A percentile compares a stretch with the other conserved stretches of the same genome.
These are phyloP conservation scores for Alternaria panax DNA, from an alignment of 2,329 filamentous ascomycete species.

Conservation along the genomic window DNA sequence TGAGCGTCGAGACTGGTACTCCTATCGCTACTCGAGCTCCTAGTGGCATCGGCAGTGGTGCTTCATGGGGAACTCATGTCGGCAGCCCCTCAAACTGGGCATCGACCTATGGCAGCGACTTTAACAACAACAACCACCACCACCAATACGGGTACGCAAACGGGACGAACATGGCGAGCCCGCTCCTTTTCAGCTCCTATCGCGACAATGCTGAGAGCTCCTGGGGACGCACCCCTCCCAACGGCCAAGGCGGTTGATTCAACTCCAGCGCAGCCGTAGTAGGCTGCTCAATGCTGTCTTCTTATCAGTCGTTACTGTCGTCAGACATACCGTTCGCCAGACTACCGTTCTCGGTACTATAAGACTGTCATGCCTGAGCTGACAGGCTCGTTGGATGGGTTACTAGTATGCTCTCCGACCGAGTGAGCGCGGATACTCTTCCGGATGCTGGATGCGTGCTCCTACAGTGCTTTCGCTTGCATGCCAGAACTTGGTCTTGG, in stretches of 20 bases:
- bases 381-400: neutral
- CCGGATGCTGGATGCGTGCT: neutral
- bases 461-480: neutral
- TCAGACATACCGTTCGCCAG: constrained; percentile 3
- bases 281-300: constrained; percentile 17
- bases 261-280: constrained; percentile 16
- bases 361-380: neutral
- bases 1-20: constrained; percentile 41
- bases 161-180: constrained; percentile 48
- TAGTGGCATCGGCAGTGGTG: constrained; percentile 35
- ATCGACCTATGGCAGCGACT: constrained; percentile 33
- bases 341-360: neutral
- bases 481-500: neutral
- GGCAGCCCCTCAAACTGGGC: constrained; percentile 35
- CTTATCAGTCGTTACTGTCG: constrained; percentile 11
- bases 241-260: constrained; percentile 50
- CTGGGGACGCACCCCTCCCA: constrained; percentile 47
- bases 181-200: constrained; percentile 53
- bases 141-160: constrained; percentile 26
- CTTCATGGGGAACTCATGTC: constrained; percentile 42
- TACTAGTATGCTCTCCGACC: neutral
- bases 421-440: neutral
- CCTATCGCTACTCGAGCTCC: constrained; percentile 24
- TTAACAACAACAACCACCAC: constrained; percentile 29
- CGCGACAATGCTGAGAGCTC: constrained; percentile 38